Percentiles rank a stretch among this genome's conserved stretches.
Conservation (phyloP, 2,329 filamentous ascomycete species). For the Aspergillus vadensis region DNA sequence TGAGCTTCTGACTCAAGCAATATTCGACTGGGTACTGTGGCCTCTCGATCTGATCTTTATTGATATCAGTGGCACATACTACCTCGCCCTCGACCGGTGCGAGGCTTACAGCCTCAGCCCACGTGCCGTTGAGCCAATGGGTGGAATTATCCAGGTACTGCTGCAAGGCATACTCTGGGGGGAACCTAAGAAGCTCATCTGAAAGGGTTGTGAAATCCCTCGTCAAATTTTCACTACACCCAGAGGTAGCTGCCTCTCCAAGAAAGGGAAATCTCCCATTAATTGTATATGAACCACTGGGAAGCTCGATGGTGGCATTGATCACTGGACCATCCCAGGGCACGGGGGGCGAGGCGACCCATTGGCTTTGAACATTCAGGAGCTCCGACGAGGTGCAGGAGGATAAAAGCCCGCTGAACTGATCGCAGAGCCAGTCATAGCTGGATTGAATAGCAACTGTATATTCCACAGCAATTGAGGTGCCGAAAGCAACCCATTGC, state of each 20-base stretch:
- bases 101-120: background rate
- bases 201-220: background rate
- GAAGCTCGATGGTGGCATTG: background rate
- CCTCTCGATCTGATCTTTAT: too few species aligned
- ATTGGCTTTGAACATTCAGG: background rate
- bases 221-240: too few species aligned
- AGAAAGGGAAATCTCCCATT: too few species aligned
- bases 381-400: background rate
- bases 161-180: background rate
- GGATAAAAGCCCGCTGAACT: background rate
- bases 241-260: too few species aligned
- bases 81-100: background rate
- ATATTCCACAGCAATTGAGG: background rate
- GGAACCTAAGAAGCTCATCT: background rate
- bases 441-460: background rate
- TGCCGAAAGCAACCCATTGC: background rate
- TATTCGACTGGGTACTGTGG: background rate
- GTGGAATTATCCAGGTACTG: background rate
- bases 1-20: conserved; percentile 1
- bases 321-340: background rate
- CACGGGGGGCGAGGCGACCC: background rate
- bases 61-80: background rate
- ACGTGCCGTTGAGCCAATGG: background rate
- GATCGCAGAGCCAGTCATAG: background rate
- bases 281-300: background rate